Conservation (phyloP, 257 asterid species). For the Nicotiana sylvestris region DNA sequence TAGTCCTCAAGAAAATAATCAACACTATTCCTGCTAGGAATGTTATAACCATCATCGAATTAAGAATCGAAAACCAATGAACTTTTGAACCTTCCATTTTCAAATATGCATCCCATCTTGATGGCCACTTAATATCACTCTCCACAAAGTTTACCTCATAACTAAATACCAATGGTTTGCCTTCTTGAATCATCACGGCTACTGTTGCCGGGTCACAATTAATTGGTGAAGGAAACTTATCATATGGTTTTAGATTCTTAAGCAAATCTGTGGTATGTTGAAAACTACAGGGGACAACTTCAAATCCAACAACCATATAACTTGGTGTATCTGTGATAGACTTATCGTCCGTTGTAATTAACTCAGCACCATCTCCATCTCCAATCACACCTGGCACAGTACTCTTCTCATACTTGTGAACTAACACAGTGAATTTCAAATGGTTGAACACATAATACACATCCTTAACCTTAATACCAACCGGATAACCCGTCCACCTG, state of each 20-base stretch:
- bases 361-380: slow-evolving; percentile 21
- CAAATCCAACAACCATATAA: slow-evolving; percentile 29
- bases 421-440: slow-evolving; percentile 24
- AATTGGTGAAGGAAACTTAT: slow-evolving; percentile 14
- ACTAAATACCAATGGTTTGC: slow-evolving; percentile 14
- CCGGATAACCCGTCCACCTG: slow-evolving; percentile 28
- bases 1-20: slow-evolving; percentile 21
- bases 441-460: slow-evolving; percentile 23
- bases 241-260: slow-evolving; percentile 8
- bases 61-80: slow-evolving; percentile 27
- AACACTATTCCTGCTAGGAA: slow-evolving; percentile 23
- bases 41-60: slow-evolving; percentile 22
- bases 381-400: slow-evolving; percentile 23
- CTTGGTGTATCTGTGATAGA: slow-evolving; percentile 6
- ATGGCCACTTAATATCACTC: slow-evolving; percentile 29
- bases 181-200: slow-evolving; percentile 14
- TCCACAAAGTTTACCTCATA: slow-evolving; percentile 25
- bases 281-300: slow-evolving; percentile 25
- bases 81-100: slow-evolving; percentile 31
- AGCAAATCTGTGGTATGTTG: slow-evolving; percentile 13
- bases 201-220: slow-evolving; percentile 20
- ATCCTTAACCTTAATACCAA: slow-evolving; percentile 21
- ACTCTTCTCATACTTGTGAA: slow-evolving; percentile 19
- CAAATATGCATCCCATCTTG: slow-evolving; percentile 29
- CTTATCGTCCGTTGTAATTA: slow-evolving; percentile 11